phyloP scores from a whole-genome alignment of 331 rosid genomes.

The Quercus phellos region DNA sequence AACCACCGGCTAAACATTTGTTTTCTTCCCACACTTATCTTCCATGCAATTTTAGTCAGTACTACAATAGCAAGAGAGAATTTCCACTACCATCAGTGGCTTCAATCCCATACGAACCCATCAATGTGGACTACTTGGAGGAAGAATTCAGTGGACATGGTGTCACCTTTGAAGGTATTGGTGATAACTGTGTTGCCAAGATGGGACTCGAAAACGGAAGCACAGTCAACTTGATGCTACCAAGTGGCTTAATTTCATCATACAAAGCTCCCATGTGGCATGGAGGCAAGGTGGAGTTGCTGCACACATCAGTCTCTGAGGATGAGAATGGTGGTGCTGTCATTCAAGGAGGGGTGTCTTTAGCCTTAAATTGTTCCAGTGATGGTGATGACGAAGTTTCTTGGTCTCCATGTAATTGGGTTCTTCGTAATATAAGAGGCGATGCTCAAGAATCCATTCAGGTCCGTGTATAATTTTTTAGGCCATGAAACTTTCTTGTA shows the following conservation, averaged over 20 bases:
- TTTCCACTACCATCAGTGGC: conserved; percentile 43
- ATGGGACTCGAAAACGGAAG: conserved; percentile 72
- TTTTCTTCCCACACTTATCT: conserved; percentile 4
- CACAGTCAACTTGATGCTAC: conserved; percentile 61
- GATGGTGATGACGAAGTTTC: conserved; percentile 15
- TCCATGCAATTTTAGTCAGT: conserved; percentile 1
- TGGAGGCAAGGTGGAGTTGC: conserved; percentile 71
- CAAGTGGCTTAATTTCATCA: conserved; percentile 75
- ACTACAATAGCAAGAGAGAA: conserved; percentile 22
- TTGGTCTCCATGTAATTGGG: conserved; percentile 66
- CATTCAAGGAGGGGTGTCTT: conserved; percentile 74
- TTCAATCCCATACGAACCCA: conserved; percentile 61
- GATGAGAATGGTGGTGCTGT: conserved; percentile 36
- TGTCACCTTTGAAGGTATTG: conserved; percentile 70
- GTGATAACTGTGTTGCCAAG: conserved; percentile 55
- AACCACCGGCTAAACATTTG: conserved; percentile 14
- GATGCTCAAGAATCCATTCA: conserved; percentile 53
- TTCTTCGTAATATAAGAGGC: conserved; percentile 50
- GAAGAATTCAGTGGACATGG: conserved; percentile 80
- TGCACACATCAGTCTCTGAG: conserved; percentile 61
- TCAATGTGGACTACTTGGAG: conserved; percentile 62
- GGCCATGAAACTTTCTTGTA: background rate
- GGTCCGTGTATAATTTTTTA: conserved; percentile 28
- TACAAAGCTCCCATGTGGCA: conserved; percentile 94
- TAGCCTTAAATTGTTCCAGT: conserved; percentile 40